These are phyloP conservation scores for Sporopachydermia lactativora DNA, from an alignment of 805 yeast species.

Conservation along the genomic window DNA sequence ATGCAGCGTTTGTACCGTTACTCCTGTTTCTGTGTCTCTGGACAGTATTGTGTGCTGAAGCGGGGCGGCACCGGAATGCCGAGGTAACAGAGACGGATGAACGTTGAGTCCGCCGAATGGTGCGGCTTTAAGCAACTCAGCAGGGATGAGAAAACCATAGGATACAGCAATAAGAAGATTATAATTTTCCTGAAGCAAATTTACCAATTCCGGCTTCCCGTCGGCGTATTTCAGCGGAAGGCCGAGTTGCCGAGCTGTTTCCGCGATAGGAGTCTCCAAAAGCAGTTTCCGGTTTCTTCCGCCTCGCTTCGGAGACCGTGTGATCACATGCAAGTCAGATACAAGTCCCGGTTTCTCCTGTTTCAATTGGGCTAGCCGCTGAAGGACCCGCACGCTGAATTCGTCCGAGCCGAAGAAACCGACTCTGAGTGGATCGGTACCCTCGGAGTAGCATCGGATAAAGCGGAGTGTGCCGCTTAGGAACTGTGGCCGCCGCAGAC, in stretches of 20 bases:
- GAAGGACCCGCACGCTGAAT: slow-evolving; percentile 46
- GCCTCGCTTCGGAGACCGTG: slow-evolving; percentile 46
- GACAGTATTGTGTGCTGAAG: slow-evolving; percentile 65
- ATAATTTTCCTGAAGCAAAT: slow-evolving; percentile 19
- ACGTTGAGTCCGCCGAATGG: slow-evolving; percentile 69
- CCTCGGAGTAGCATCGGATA: background rate
- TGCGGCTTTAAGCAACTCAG: slow-evolving; percentile 30
- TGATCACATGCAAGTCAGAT: slow-evolving; percentile 39
- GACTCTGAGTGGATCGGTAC: slow-evolving; percentile 16
- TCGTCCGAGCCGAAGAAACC: slow-evolving; percentile 73
- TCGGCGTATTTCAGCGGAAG: slow-evolving; percentile 39
- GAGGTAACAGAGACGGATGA: slow-evolving; percentile 84
- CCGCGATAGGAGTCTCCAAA: slow-evolving; percentile 40
- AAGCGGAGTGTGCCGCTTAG: too few relatives aligned
- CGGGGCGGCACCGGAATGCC: slow-evolving; percentile 81
- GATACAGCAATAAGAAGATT: slow-evolving; percentile 84
- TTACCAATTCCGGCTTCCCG: slow-evolving; percentile 23
- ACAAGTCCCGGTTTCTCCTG: slow-evolving; percentile 12
- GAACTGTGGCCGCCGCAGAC: too few relatives aligned
- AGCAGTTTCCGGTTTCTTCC: slow-evolving; percentile 40
- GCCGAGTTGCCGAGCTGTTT: slow-evolving; percentile 20
- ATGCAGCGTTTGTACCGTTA: slow-evolving; percentile 79
- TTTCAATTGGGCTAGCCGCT: slow-evolving; percentile 19
- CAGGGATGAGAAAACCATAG: slow-evolving; percentile 73
- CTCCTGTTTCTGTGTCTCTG: slow-evolving; percentile 55